Evolutionary conservation across 73 alveolate species (phyloP).

Genomic region (Effrenium voratum): DNA sequence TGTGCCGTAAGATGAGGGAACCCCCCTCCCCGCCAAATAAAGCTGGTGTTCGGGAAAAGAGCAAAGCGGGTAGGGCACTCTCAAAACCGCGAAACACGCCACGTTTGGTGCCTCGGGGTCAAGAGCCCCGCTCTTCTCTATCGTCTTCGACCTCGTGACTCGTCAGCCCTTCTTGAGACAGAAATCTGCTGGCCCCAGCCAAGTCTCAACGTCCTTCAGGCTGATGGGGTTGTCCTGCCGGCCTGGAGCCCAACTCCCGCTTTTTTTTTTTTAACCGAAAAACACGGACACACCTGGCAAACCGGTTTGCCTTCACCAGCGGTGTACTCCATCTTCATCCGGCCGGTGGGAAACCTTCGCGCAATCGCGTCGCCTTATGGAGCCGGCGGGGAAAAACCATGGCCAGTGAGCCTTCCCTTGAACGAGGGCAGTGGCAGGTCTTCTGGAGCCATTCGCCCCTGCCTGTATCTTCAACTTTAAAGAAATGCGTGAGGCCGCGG

Average conservation of each 20-base stretch:
- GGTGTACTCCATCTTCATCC: constrained; percentile 81
- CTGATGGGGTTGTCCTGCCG: constrained; percentile 42
- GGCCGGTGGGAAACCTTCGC: constrained; percentile 60
- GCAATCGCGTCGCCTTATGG: constrained; percentile 70
- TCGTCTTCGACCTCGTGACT: neutral
- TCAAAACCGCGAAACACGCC: neutral
- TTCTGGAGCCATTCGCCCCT: neutral
- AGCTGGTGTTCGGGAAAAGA: too few relatives aligned
- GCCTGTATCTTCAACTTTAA: neutral
- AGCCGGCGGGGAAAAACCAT: neutral
- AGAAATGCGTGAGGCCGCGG: neutral
- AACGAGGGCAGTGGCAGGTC: neutral
- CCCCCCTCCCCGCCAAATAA: too few relatives aligned
- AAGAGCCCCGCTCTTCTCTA: constrained; percentile 23
- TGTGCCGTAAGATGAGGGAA: too few relatives aligned
- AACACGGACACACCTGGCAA: neutral
- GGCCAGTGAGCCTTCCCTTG: neutral
- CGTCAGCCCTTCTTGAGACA: too few relatives aligned
- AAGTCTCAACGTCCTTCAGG: constrained; percentile 34
- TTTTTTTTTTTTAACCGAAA: too few relatives aligned
- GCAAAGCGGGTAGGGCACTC: neutral
- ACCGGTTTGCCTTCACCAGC: constrained; percentile 9
- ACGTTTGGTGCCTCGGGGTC: neutral
- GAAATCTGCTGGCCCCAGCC: neutral
- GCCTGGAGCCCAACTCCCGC: neutral